Base-by-base conservation (phyloP, 2,329 filamentous ascomycete species). In the Stylonectria norvegica region DNA sequence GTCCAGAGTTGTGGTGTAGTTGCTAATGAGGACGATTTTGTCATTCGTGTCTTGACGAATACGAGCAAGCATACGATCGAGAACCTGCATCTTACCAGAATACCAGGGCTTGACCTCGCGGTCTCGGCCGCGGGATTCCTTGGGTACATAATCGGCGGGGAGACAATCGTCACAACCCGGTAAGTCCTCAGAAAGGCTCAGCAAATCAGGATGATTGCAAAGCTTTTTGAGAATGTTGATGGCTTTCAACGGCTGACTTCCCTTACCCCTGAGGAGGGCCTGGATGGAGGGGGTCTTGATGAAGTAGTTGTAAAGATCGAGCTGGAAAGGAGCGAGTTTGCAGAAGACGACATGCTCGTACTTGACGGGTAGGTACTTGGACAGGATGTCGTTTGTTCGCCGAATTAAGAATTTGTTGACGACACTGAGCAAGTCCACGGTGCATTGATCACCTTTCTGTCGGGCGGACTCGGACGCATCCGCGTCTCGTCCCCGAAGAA, bases 271-370 rank as follows among this genome's bases (percentile, higher is more conserved):
- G 23, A 98, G 77, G 31, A 98, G 72, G 38, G 86, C 89, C 61
- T 94, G 89, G 57, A 98, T 97, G 45, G 95, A 88, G 0, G 93
- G 91, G 45, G 90, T 96, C 35, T 86, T 88, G 64, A 98, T 90
- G 65, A 98, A 98, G 65, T 96, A 88, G 58, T 95, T 95, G 72
- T 98, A 98, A 2, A 98, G 72, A 51, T 88, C 87, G 39, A 89
- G 76, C 64, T 98, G 93, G 68, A 98, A 97, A 0, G 87, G 86
- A 12, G 93, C 86, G 32, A 95, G 76, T 55, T 91, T 91, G 74
- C 93, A 98, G 68, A 98, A 98, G 1, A 98, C 93, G 20, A 98
- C 93, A 62, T 98, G 93, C 65, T 98, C 93, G 66, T 98, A 98
- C 70, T 98, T 98, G 70, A 97, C 83, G 0, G 93, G 93, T 43